Base-by-base conservation (phyloP, 768 basidiomycete species). In the Podaxis sp. region DNA sequence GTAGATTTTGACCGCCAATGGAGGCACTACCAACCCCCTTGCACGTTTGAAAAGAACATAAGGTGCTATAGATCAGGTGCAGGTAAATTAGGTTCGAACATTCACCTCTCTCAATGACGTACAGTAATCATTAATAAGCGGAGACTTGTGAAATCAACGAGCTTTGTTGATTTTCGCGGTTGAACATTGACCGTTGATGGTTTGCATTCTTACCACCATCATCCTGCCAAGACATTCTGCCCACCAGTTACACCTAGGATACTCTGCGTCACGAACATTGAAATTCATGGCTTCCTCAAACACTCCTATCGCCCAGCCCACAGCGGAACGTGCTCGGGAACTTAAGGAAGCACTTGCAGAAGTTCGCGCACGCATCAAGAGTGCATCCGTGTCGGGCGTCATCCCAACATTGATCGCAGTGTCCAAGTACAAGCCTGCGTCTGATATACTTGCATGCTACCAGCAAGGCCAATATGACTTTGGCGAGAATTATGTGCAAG, bases 401-500 rank as follows among this genome's bases (percentile, higher is more conserved):
- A 63, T 71, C 50, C 71, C 79, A 18, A 77, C 71, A 9, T 71
- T 98, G 11, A 88, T 98, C 16, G 93, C 95, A 2, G 95, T 98
- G 4, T 96, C 94, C 10, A 98, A 98, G 74, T 84, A 88, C 69
- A 98, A 98, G 71, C 92, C 96, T 4, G 83, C 89, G 3, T 84
- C 86, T 7, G 96, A 98, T 72, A 86, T 98, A 62, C 77, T 86
- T 27, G 89, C 89, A 9, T 91, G 93, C 65, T 92, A 91, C 69
- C 81, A 90, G 53, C 78, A 80, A 13, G 93, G 90, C 0, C 91
- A 97, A 64, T 77, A 87, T 1, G 93, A 96, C 72, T 99, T 98
- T 69, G 97, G 97, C 5, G 97, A 99, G 77, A 99, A 99, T 72
- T 98, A 98, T 69, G 93, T 94, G 10, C 90, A 95, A 65, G 95